Base-by-base conservation (phyloP, 805 yeast species). In the Zygotorulaspora sp. region DNA sequence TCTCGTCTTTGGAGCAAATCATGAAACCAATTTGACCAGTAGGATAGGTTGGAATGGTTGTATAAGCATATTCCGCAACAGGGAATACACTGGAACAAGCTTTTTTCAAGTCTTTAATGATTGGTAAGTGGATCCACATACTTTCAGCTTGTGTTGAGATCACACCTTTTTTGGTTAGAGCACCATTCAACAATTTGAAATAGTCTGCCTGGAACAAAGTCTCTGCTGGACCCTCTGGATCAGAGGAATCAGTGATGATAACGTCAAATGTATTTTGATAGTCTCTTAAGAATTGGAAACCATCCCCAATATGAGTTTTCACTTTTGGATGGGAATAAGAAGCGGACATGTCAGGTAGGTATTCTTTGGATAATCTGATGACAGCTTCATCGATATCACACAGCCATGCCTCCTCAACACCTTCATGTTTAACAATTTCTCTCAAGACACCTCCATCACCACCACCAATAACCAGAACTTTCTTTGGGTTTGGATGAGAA, bases 381-480 rank as follows among this genome's bases (percentile, higher is more conserved):
- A 89, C 97, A 30, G 88, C 80, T 67, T 87, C 97, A 58, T 90
- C 98, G 52, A 90, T 90, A 66, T 90, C 98, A 66, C 95, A 88
- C 50, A 90, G 72, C 68, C 84, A 76, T 32, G 95, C 96, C 66
- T 82, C 83, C 64, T 88, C 96, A 38, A 90, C 86, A 44, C 75
- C 63, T 36, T 75, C 79, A 67, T 90, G 96, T 68, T 90, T 90
- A 58, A 88, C 85, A 58, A 89, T 74, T 67, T 90, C 97, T 68
- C 97, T 79, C 57, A 90, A 75, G 36, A 90, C 97, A 66, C 97
- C 97, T 54, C 98, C 98, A 64, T 90, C 98, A 58, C 98, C 98
- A 49, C 98, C 98, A 43, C 98, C 98, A 58, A 90, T 84, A 47
- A 90, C 97, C 40, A 90, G 72, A 16, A 94, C 97, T 55, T 75